Conservation (phyloP, 495 filamentous ascomycete species). For the Penicillium cosmopolitanum region DNA sequence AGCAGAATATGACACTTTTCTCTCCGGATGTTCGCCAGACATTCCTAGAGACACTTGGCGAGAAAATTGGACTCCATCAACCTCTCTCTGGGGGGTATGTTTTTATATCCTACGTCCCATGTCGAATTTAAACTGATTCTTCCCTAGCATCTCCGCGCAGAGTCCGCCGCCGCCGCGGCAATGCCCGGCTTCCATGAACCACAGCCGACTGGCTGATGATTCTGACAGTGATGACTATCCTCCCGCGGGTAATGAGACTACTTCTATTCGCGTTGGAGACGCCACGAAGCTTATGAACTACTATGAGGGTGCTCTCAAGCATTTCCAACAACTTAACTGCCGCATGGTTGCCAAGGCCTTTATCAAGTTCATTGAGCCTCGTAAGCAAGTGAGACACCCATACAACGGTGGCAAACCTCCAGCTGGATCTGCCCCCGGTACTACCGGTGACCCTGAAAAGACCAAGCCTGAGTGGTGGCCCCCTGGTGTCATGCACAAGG, state of each 20-base stretch:
- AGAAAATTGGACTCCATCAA: slow-evolving; percentile 36
- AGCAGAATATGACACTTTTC: slow-evolving; percentile 41
- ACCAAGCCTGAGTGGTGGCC: slow-evolving; percentile 87
- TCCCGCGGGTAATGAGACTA: slow-evolving; percentile 34
- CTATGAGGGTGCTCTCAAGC: slow-evolving; percentile 57
- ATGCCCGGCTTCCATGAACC: slow-evolving; percentile 22
- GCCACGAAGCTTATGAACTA: slow-evolving; percentile 39
- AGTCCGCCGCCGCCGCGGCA: slow-evolving; percentile 39
- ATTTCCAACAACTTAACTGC: slow-evolving; percentile 74
- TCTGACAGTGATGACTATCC: slow-evolving; percentile 33
- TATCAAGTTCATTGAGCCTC: slow-evolving; percentile 80
- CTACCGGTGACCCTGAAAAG: slow-evolving; percentile 52
- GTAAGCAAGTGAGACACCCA: slow-evolving; percentile 67
- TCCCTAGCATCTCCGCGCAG: slow-evolving; percentile 32
- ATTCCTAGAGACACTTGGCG: slow-evolving; percentile 43
- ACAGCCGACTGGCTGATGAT: slow-evolving; percentile 30
- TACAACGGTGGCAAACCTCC: slow-evolving; percentile 66
- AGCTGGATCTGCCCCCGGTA: slow-evolving; percentile 39
- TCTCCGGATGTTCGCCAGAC: slow-evolving; percentile 41
- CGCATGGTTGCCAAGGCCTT: slow-evolving; percentile 73
- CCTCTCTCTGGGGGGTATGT: slow-evolving; percentile 38
- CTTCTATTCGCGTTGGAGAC: slow-evolving; percentile 45
- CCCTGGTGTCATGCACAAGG: slow-evolving; percentile 64
- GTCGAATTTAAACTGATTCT: not conserved
- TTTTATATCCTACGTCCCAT: not conserved